Base-by-base conservation (phyloP, 805 yeast genomes). In the Cyberlindnera maritima region DNA sequence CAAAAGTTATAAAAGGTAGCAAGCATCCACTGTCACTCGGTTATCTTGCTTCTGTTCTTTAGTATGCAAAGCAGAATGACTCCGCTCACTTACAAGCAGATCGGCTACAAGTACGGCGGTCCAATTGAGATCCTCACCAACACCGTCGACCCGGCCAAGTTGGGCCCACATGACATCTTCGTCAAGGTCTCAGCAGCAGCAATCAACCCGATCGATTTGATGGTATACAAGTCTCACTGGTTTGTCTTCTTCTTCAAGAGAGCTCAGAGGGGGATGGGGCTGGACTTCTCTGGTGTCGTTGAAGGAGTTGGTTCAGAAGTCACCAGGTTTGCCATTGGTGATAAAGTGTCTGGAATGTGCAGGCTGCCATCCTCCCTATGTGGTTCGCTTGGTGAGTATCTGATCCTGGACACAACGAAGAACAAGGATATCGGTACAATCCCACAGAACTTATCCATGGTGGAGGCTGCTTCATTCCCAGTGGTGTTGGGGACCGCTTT, bases 401-500 rank as follows among this genome's bases (percentile, higher is more conserved):
- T 77, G 25, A 49, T 71, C 20, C 36, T 77, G 18, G 70, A 77
- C 43, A 33, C 67, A 69, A 41, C 65, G 69, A 3, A 47, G 5
- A 57, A 53, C 3, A 31, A 46, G 2, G 63, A 68, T 2, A 56
- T 74, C 28, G 60, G 70, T 32, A 69, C 68, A 39, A 65, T 72
- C 19, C 78, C 82, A 12, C 62, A 61, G 8, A 65, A 63, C 23
- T 50, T 81, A 50, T 47, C 72, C 3, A 63, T 70, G 45, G 68
- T 54, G 20, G 74, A 82, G 52, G 85, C 82, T 41, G 85, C 86
- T 2, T 76, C 88, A 1, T 75, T 77, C 65, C 85, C 88, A 0
- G 64, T 83, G 53, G 83, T 79, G 0, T 79, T 75, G 52, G 79
- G 80, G 17, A 83, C 95, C 4, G 91, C 92, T 0, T 71, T 58